Evolutionary conservation across 495 filamentous ascomycete species (phyloP).

Genomic region (Trichoderma asperelloides): DNA sequence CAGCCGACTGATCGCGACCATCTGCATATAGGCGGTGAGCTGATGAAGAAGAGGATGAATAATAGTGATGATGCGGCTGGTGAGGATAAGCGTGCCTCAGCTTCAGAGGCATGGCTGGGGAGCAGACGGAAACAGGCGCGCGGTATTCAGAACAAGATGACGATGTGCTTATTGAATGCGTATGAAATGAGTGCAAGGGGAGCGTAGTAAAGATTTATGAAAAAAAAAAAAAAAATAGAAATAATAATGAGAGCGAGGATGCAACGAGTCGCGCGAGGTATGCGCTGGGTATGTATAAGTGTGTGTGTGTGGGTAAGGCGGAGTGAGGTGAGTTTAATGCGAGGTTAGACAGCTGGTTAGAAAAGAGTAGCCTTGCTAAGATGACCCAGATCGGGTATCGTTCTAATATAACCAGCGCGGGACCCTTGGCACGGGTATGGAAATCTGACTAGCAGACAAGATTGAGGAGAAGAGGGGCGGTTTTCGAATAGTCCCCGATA

Average conservation of each 20-base stretch:
- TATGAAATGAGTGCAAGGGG: background rate
- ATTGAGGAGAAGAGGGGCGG: background rate
- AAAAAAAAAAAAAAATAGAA: too few species aligned
- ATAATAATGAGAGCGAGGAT: background rate
- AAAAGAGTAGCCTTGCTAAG: slow-evolving; percentile 3
- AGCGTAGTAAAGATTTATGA: too few species aligned
- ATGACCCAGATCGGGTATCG: slow-evolving; percentile 7
- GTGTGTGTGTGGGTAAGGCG: background rate
- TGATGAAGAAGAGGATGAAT: slow-evolving; percentile 5
- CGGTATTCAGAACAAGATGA: background rate
- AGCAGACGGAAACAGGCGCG: background rate
- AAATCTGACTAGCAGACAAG: background rate
- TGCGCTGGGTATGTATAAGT: background rate
- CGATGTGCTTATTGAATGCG: background rate
- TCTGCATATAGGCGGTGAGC: slow-evolving; percentile 24
- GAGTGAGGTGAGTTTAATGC: background rate
- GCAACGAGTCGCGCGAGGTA: background rate
- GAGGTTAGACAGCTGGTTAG: background rate
- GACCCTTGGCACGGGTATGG: background rate
- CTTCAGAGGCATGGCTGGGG: background rate
- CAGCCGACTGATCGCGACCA: slow-evolving; percentile 31
- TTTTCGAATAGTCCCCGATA: background rate
- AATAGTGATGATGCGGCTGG: slow-evolving; percentile 1
- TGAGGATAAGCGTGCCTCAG: slow-evolving; percentile 3
- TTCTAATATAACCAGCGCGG: background rate